These are phyloP conservation scores for Ganoderma lingzhi DNA, from an alignment of 1,284 basidiomycete species.

Conservation along the genomic window DNA sequence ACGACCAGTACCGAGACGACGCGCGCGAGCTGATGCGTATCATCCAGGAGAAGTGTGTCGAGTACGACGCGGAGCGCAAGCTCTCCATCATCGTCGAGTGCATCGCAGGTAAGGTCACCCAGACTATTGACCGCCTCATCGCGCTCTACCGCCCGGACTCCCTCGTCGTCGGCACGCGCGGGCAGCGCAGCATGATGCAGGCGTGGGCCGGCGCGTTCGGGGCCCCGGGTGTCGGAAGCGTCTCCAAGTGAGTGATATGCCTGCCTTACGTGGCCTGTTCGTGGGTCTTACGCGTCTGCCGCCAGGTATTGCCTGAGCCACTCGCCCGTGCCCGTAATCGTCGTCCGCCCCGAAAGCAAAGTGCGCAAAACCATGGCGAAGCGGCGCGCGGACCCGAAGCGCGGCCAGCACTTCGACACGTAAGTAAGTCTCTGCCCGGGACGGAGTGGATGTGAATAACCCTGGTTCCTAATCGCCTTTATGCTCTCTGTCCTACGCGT, in stretches of 20 bases:
- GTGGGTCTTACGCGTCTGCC: not conserved
- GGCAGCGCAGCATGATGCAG: conserved; percentile 67
- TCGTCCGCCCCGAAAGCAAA: conserved; percentile 89
- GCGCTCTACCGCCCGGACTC: conserved; percentile 96
- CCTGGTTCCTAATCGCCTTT: not conserved
- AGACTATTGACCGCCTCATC: conserved; percentile 92
- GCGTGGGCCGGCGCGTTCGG: conserved; percentile 66
- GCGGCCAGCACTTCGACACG: conserved; percentile 80
- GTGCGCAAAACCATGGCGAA: conserved; percentile 87
- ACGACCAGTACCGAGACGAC: conserved; percentile 88
- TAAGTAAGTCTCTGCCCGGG: conserved; percentile 39
- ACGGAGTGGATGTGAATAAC: not conserved
- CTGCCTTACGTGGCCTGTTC: not conserved
- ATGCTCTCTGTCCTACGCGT: not conserved
- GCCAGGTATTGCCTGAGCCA: conserved; percentile 85
- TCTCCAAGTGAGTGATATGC: conserved; percentile 58
- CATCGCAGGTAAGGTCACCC: conserved; percentile 89
- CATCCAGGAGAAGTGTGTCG: conserved; percentile 85
- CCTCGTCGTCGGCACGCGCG: conserved; percentile 92
- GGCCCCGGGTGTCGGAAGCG: conserved; percentile 67
- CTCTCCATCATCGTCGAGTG: conserved; percentile 95
- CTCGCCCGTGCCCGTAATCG: conserved; percentile 92
- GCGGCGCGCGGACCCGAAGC: conserved; percentile 84
- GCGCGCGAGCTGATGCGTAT: conserved; percentile 85
- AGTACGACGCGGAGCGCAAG: conserved; percentile 82